Evolutionary conservation across 371 early-diverging fungal species (phyloP).

Genomic region (Batkoa obscura): DNA sequence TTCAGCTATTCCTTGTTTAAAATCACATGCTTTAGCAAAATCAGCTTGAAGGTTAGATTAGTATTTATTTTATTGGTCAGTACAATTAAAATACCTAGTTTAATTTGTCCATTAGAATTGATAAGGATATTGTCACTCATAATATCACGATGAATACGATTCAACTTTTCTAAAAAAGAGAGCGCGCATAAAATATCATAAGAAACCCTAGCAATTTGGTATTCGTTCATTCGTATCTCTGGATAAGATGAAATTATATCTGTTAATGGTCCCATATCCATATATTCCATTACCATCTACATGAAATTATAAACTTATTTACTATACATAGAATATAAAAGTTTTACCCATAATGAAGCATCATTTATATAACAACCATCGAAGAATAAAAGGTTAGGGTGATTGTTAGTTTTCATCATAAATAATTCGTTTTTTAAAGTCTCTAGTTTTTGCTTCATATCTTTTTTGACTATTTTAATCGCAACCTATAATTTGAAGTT

Average conservation of each 20-base stretch:
- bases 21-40: constrained; percentile 47
- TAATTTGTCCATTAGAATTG: constrained; percentile 47
- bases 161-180: constrained; percentile 68
- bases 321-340: background rate
- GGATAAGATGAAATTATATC: constrained; percentile 35
- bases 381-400: constrained; percentile 49
- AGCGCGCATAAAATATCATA: constrained; percentile 72
- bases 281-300: constrained; percentile 59
- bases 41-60: constrained; percentile 38
- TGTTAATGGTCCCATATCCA: constrained; percentile 55
- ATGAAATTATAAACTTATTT: background rate
- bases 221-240: constrained; percentile 23
- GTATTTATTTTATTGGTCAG: constrained; percentile 34
- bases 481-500: constrained; percentile 23
- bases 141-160: constrained; percentile 91
- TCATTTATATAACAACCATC: constrained; percentile 36
- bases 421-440: constrained; percentile 47
- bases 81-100: constrained; percentile 20
- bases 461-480: constrained; percentile 44
- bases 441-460: constrained; percentile 37
- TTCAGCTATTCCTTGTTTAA: constrained; percentile 32
- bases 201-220: constrained; percentile 43
- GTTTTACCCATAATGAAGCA: constrained; percentile 29
- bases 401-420: constrained; percentile 44
- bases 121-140: constrained; percentile 64